phyloP scores from a whole-genome alignment of 306 rosid species.

The Fragaria ananassa region DNA sequence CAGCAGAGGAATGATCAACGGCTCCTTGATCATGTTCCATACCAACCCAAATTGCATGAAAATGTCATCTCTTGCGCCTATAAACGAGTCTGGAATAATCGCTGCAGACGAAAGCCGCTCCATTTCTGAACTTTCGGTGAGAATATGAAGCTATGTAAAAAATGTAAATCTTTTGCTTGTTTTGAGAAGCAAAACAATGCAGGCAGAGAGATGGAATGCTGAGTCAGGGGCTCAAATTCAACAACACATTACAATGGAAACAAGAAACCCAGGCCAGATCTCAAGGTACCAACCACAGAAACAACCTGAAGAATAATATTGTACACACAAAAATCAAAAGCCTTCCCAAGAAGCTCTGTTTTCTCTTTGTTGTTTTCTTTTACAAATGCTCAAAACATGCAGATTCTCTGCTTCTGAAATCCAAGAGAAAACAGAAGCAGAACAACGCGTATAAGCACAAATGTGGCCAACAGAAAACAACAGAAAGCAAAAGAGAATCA shows the following conservation, averaged over 20 bases:
- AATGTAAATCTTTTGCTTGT: conserved; percentile 39
- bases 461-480: conserved; percentile 21
- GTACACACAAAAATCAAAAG: neutral
- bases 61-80: conserved; percentile 49
- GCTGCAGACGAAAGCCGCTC: conserved; percentile 45
- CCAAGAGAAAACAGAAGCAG: conserved; percentile 38
- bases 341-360: conserved; percentile 6
- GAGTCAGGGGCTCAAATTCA: conserved; percentile 30
- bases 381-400: neutral
- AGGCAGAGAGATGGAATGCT: conserved; percentile 47
- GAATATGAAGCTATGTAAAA: neutral
- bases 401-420: conserved; percentile 32
- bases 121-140: conserved; percentile 33
- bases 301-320: conserved; percentile 20
- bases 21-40: conserved; percentile 61
- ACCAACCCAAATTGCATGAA: conserved; percentile 38
- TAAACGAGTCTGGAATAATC: conserved; percentile 45
- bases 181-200: conserved; percentile 41
- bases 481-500: conserved; percentile 1
- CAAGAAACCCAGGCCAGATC: conserved; percentile 35
- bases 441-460: conserved; percentile 15
- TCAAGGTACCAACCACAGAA: conserved; percentile 25
- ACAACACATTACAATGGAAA: conserved; percentile 26
- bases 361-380: neutral
- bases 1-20: conserved; percentile 64